Evolutionary conservation across 2,329 filamentous ascomycete genomes (phyloP).

Genomic region (Neoscytalidium dimidiatum): DNA sequence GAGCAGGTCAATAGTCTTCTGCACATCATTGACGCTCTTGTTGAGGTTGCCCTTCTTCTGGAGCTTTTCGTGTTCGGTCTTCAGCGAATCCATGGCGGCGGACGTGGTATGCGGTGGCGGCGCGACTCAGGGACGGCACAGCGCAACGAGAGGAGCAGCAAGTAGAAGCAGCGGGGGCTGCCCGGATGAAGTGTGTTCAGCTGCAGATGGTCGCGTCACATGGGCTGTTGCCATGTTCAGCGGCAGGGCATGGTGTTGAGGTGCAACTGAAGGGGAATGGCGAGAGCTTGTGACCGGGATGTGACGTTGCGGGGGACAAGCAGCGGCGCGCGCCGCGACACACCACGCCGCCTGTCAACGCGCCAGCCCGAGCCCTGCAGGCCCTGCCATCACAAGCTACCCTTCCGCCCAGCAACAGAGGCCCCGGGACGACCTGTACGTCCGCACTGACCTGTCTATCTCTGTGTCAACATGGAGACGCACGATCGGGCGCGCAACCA

Average conservation of each 20-base stretch:
- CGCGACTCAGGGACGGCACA: not conserved
- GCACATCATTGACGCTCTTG: constrained; percentile 75
- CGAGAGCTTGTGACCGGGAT: constrained; percentile 20
- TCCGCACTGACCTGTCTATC: not conserved
- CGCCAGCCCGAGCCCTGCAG: too few relatives aligned
- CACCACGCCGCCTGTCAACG: not conserved
- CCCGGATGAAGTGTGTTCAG: not conserved
- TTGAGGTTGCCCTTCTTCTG: constrained; percentile 68
- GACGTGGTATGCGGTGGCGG: not conserved
- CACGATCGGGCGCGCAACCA: not conserved
- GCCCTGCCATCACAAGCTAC: not conserved
- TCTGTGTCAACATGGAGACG: not conserved
- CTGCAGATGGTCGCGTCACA: constrained; percentile 7
- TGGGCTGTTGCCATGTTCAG: constrained; percentile 18
- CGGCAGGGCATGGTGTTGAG: constrained; percentile 15
- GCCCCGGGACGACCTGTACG: constrained; percentile 5
- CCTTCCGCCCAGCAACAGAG: not conserved
- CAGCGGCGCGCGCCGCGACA: not conserved
- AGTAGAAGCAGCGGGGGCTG: not conserved
- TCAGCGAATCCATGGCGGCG: constrained; percentile 62
- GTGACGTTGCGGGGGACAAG: constrained; percentile 13
- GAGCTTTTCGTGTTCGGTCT: constrained; percentile 74
- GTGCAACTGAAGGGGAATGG: not conserved
- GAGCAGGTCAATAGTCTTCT: constrained; percentile 78
- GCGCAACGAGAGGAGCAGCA: not conserved